phyloP scores from a whole-genome alignment of 2,329 filamentous ascomycete genomes.

The Pseudogymnoascus sp. region DNA sequence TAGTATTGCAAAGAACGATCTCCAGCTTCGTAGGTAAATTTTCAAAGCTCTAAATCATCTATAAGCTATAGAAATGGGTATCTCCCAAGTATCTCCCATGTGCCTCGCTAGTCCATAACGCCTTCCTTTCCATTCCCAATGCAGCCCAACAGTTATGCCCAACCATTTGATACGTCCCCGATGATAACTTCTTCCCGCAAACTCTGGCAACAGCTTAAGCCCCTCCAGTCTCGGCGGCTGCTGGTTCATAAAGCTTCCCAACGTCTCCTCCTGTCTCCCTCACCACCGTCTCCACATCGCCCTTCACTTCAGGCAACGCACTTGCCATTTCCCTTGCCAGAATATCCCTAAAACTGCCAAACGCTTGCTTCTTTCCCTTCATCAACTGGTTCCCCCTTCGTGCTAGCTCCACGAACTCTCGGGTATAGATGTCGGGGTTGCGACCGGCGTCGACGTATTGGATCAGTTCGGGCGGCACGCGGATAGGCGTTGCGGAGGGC shows the following conservation, averaged over 20 bases:
- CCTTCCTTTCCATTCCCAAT: not conserved
- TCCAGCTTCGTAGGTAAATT: not conserved
- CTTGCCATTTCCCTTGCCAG: constrained; percentile 38
- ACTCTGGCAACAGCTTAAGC: not conserved
- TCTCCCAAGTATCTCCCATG: not conserved
- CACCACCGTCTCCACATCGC: constrained; percentile 24
- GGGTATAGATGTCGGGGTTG: constrained; percentile 67
- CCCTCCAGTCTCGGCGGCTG: not conserved
- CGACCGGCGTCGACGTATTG: constrained; percentile 63
- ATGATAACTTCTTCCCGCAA: not conserved
- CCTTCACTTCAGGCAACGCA: constrained; percentile 25
- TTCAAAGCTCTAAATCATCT: not conserved
- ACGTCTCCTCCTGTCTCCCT: constrained; percentile 21
- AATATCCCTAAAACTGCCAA: constrained; percentile 52
- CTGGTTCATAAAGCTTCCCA: not conserved
- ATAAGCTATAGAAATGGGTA: not conserved
- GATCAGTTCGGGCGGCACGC: constrained; percentile 54
- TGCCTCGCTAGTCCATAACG: constrained; percentile 8
- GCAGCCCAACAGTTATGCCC: constrained; percentile 1
- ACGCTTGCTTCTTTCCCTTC: constrained; percentile 56
- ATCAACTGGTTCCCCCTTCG: constrained; percentile 58
- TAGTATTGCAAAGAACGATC: not conserved
- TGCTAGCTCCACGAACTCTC: constrained; percentile 64
- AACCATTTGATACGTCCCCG: not conserved
- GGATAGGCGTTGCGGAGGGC: constrained; percentile 32